phyloP scores from a whole-genome alignment of 106 monocot genomes.

The Apostasia ramifera region DNA sequence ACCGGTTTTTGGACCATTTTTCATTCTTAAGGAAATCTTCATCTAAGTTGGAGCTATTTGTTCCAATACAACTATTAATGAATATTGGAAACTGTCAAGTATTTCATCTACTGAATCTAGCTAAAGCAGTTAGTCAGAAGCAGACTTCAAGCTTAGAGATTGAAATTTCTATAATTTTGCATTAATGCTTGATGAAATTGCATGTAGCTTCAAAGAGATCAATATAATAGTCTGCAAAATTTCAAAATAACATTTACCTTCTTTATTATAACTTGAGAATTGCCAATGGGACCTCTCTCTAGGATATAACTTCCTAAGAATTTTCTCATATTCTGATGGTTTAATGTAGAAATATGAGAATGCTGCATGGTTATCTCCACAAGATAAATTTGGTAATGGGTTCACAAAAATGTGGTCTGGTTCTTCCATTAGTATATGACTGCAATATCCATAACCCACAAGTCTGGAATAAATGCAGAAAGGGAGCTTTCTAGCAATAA shows the following conservation, averaged over 20 bases:
- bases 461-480: background rate
- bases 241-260: constrained; percentile 37
- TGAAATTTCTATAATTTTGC: no score
- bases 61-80: constrained; percentile 24
- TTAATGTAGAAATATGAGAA: constrained; percentile 91
- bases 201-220: no score
- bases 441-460: constrained; percentile 19
- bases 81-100: no score
- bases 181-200: no score
- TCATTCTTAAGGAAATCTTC: constrained; percentile 92
- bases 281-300: constrained; percentile 86
- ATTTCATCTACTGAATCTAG: no score
- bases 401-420: constrained; percentile 84
- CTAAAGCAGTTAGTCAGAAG: no score
- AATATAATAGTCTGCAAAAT: no score
- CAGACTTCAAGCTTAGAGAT: no score
- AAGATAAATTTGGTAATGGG: constrained; percentile 73
- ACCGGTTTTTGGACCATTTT: constrained; percentile 85
- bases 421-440: constrained; percentile 86
- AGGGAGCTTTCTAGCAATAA: background rate
- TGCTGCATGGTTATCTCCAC: constrained; percentile 45
- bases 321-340: constrained; percentile 58
- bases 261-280: constrained; percentile 86
- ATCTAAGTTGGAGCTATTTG: constrained; percentile 98
- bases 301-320: constrained; percentile 72